These are phyloP conservation scores for Boletellus emodensis DNA, from an alignment of 768 basidiomycete species.

Conservation along the genomic window DNA sequence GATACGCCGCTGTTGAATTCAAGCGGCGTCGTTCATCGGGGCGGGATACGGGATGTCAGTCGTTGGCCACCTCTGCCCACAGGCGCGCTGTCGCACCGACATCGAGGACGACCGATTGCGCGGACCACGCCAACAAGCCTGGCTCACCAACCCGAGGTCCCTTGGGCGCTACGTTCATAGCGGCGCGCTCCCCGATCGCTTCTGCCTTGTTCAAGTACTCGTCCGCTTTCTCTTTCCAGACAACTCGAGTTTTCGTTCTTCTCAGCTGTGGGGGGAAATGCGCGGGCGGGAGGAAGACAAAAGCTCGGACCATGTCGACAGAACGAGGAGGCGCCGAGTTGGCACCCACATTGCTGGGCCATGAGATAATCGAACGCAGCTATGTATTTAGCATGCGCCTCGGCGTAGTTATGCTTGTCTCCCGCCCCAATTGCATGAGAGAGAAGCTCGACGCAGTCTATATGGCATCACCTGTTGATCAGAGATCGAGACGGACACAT, in stretches of 20 bases:
- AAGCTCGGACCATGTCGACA: not conserved
- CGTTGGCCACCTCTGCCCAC: not conserved
- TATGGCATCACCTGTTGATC: not conserved
- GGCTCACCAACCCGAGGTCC: not conserved
- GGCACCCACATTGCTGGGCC: slow-evolving; percentile 72
- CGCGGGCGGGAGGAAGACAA: not conserved
- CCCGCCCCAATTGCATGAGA: slow-evolving; percentile 89
- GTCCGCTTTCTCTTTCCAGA: slow-evolving; percentile 16
- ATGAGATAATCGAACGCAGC: slow-evolving; percentile 96
- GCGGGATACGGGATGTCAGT: slow-evolving; percentile 4
- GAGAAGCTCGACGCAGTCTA: slow-evolving; percentile 81
- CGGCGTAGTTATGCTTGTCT: slow-evolving; percentile 82
- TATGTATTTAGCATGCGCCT: slow-evolving; percentile 89
- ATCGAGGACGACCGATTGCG: slow-evolving; percentile 13
- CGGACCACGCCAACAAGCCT: not conserved
- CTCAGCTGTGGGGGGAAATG: slow-evolving; percentile 3
- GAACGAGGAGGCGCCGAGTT: not conserved
- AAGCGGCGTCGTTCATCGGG: slow-evolving; percentile 1
- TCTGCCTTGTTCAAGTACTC: slow-evolving; percentile 21
- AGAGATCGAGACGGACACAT: not conserved
- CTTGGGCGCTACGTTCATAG: not conserved
- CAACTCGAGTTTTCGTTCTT: slow-evolving; percentile 13
- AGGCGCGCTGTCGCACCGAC: slow-evolving; percentile 1
- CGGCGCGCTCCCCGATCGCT: not conserved
- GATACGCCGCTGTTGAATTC: slow-evolving; percentile 24